These are phyloP conservation scores for Tetradesmus lagerheimii DNA, from an alignment of 139 green algal genomes.

Conservation along the genomic window DNA sequence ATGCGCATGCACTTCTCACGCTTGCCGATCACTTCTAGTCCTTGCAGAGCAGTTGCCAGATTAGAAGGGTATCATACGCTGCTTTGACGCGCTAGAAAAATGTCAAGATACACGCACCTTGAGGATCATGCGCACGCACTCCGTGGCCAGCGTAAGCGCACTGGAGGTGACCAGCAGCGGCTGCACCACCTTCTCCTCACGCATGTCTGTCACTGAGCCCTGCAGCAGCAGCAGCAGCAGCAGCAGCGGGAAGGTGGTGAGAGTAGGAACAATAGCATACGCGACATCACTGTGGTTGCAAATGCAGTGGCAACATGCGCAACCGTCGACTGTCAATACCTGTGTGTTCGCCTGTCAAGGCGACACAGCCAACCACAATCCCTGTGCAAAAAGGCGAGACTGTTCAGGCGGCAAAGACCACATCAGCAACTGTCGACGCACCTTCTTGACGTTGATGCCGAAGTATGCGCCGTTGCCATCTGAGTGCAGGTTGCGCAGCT, in stretches of 20 bases:
- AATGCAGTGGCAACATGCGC: too few species aligned
- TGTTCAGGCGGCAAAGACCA: neutral
- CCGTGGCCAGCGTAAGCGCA: constrained; percentile 93
- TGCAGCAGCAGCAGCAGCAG: constrained; percentile 43
- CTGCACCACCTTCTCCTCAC: constrained; percentile 97
- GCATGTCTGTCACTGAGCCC: constrained; percentile 94
- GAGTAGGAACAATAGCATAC: too few species aligned
- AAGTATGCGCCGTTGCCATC: constrained; percentile 61
- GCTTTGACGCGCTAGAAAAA: too few species aligned
- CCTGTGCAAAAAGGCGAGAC: neutral
- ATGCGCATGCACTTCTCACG: neutral
- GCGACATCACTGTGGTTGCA: too few species aligned
- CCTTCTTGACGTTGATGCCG: constrained; percentile 83
- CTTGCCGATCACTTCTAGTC: too few species aligned
- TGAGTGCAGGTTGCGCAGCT: constrained; percentile 95
- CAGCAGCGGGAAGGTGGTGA: neutral
- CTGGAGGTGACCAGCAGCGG: constrained; percentile 93
- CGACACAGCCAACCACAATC: too few species aligned
- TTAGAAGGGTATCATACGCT: too few species aligned
- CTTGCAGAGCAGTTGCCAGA: too few species aligned
- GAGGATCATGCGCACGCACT: constrained; percentile 98
- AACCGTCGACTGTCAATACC: too few species aligned
- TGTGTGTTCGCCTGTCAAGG: too few species aligned
- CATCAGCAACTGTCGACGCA: neutral
- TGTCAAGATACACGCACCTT: too few species aligned